phyloP scores from a whole-genome alignment of 768 basidiomycete genomes.

The Mycena amicta region DNA sequence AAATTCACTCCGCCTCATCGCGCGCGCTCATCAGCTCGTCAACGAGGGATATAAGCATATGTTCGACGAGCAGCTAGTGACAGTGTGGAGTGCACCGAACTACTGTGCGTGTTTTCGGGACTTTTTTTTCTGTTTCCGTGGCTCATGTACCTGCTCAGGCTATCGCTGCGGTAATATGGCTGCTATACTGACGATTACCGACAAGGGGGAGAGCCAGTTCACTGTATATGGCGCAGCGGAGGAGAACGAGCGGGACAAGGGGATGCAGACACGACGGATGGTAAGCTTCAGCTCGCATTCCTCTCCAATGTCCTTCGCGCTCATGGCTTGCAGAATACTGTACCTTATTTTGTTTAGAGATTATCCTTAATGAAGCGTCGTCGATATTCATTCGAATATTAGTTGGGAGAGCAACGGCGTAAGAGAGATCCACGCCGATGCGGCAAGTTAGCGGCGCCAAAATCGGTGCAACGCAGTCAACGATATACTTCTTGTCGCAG shows the following conservation, averaged over 20 bases:
- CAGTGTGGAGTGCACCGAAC: conserved; percentile 92
- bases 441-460: too few species aligned
- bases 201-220: conserved; percentile 67
- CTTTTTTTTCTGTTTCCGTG: neutral
- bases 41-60: conserved; percentile 97
- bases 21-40: conserved; percentile 94
- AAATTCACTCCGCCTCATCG: conserved; percentile 85
- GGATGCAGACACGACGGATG: conserved; percentile 72
- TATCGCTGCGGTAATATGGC: conserved; percentile 86
- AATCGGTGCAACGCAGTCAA: too few species aligned
- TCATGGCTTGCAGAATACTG: conserved; percentile 43
- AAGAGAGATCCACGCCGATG: too few species aligned
- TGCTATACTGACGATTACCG: conserved; percentile 83
- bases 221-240: conserved; percentile 85
- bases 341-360: conserved; percentile 58
- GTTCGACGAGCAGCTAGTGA: conserved; percentile 92
- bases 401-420: too few species aligned
- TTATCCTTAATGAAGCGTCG: too few species aligned
- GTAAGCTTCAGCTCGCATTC: conserved; percentile 44
- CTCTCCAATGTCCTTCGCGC: neutral
- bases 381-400: too few species aligned
- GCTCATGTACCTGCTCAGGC: conserved; percentile 20
- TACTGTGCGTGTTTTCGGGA: conserved; percentile 55
- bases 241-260: conserved; percentile 87
- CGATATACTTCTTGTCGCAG: too few species aligned